These are phyloP conservation scores for Dicorynia guianensis DNA, from an alignment of 306 rosid genomes.

Conservation along the genomic window DNA sequence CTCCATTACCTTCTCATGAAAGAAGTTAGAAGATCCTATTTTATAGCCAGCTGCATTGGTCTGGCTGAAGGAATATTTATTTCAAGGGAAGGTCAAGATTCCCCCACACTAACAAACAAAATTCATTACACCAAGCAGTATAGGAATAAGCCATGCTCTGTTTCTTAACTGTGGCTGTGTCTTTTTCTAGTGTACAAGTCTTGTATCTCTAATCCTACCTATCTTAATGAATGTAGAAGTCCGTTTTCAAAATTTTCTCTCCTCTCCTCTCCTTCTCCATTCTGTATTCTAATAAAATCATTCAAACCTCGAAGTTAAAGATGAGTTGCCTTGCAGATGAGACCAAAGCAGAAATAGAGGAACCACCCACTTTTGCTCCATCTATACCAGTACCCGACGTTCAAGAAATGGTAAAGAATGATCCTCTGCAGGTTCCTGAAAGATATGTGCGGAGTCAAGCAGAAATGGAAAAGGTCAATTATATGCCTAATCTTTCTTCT, in stretches of 20 bases:
- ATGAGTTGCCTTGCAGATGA: conserved; percentile 37
- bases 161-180: too few relatives aligned
- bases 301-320: neutral
- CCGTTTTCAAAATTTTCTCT: too few relatives aligned
- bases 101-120: neutral
- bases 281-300: too few relatives aligned
- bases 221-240: too few relatives aligned
- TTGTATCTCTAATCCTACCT: too few relatives aligned
- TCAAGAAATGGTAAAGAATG: conserved; percentile 53
- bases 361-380: conserved; percentile 33
- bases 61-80: neutral
- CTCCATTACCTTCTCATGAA: too few relatives aligned
- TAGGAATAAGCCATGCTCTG: neutral
- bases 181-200: too few relatives aligned
- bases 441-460: conserved; percentile 42
- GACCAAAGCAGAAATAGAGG: neutral
- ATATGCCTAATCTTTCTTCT: conserved; percentile 41
- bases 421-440: conserved; percentile 44
- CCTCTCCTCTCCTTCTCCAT: too few relatives aligned
- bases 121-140: neutral
- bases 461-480: conserved; percentile 30
- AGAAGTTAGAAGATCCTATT: too few relatives aligned
- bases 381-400: conserved; percentile 51
- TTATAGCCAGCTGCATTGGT: neutral
- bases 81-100: neutral